Evolutionary conservation across 2,329 filamentous ascomycete genomes (phyloP), one percentile per base, ranked within the genome.

Genomic region (Colletotrichum graminicola): DNA sequence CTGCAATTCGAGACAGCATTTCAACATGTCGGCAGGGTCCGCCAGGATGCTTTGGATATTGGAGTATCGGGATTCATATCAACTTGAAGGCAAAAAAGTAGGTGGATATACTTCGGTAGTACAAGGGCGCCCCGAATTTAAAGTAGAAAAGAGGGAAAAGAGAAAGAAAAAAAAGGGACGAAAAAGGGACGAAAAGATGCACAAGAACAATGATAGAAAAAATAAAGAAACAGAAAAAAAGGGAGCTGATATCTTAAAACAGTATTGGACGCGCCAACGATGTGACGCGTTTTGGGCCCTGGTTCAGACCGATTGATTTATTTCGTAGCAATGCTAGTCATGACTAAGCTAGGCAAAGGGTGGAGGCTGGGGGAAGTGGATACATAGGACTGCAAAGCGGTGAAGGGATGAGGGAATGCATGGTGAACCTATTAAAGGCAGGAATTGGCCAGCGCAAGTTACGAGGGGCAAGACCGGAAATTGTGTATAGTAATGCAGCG

Each of bases 1-100:
- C 43, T 52, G 51, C 59, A 34, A 21, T 57, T 26, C 32, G 29
- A 61, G 67, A 57, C 41, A 71, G 56, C 64, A 71, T 57, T 67
- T 71, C 63, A 67, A 71, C 67, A 67, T 67, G 67, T 71, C 67
- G 51, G 41, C 32, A 56, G 51, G 34, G 51, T 36, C 39, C n/a
- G 41, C 41, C 57, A 32, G 21, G 29, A 56, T 51, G 57, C 57
- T 71, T 62, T 71, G 21, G 57, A 47, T 56, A 41, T 62, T 55
- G 51, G 64, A 71, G 64, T 67, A 62, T 29, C 36, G 64, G 61
- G 57, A 36, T 57, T 71, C 64, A 71, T 32, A 71, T 71, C 67
- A 71, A 67, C 64, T 71, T 67, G 64, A 67, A 71, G 57, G 51
- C 43, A 59, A 18, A 57, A 57, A 54, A 45, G 21, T 36, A 55